Base-by-base conservation (phyloP, 2,329 filamentous ascomycete genomes). In the Paraconiothyrium brasiliense region DNA sequence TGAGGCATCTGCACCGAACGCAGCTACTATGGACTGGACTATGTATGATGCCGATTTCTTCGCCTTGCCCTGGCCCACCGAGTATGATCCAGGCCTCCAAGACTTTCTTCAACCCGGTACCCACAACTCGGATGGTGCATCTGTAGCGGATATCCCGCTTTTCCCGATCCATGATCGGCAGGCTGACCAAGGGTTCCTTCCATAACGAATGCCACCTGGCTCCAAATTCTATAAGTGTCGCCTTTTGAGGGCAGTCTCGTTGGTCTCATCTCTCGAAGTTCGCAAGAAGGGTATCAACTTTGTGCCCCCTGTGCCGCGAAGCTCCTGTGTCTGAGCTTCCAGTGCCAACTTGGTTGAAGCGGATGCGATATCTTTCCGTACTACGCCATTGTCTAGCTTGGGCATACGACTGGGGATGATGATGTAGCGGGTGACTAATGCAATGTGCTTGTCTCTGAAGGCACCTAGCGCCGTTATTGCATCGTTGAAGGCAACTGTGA, bases 381-480 rank as follows among this genome's bases (percentile, higher is more conserved):
- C 61, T 54, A 69, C 48, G 39, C 59, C 60, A 8, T 60, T 65
- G n/a, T 46, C 62, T 22, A 67, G 72, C 47, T 71, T 74, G 10
- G 57, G 59, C 61, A 70, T 68, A 14, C 71, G 71, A 48, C 71
- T 73, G 0, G 83, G 82, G 48, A 82, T 78, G 54, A 86, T 80
- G 58, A 86, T 85, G 63, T 85, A 86, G 44, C 83, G 74, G 1
- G 84, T 82, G 1, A 86, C 84, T 27, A 86, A 80, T 60, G 82
- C 80, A 48, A 86, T 83, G 61, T 86, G 84, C 52, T 80, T 81
- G 61, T 85, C 82, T 0, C 84, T 81, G 64, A 86, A 84, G 0
- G 69, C 66, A 4, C 79, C 80, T 13, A 86, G 71, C 10, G 80
- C 77, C 51, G 79, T 70, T 0, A 85, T 78, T 2, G 82, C 82